Conservation (phyloP, 495 filamentous ascomycete genomes). For the Parmelia sp. region DNA sequence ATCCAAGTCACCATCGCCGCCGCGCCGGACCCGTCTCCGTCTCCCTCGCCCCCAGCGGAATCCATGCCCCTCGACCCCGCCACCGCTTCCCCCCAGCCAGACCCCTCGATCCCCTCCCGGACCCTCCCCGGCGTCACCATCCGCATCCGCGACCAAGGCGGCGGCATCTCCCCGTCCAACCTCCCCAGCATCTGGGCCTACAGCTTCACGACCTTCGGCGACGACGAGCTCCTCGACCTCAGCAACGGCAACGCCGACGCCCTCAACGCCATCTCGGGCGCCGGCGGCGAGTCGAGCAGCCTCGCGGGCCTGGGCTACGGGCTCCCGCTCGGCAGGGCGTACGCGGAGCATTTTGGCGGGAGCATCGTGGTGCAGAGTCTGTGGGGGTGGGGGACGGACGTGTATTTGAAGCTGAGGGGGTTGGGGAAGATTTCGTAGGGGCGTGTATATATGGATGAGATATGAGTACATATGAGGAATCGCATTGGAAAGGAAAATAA, state of each 20-base stretch:
- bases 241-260: slow-evolving; percentile 55
- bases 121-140: slow-evolving; percentile 85
- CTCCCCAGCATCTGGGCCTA: slow-evolving; percentile 90
- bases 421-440: slow-evolving; percentile 58
- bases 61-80: background rate
- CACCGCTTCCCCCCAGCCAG: background rate
- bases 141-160: slow-evolving; percentile 88
- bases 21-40: slow-evolving; percentile 54
- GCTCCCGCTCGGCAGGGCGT: slow-evolving; percentile 81
- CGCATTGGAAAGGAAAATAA: background rate
- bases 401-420: slow-evolving; percentile 76
- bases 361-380: slow-evolving; percentile 91
- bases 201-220: slow-evolving; percentile 88
- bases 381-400: slow-evolving; percentile 89
- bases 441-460: no score
- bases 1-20: slow-evolving; percentile 90
- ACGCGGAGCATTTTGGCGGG: slow-evolving; percentile 97
- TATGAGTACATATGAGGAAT: background rate
- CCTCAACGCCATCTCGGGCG: slow-evolving; percentile 63
- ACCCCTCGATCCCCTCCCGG: slow-evolving; percentile 31
- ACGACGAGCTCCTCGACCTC: slow-evolving; percentile 42
- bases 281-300: slow-evolving; percentile 60
- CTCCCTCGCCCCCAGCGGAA: slow-evolving; percentile 19
- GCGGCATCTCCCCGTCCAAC: slow-evolving; percentile 78
- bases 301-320: slow-evolving; percentile 94